These are phyloP conservation scores for Gossypium lobatum DNA, from an alignment of 441 rosid genomes.

Conservation along the genomic window DNA sequence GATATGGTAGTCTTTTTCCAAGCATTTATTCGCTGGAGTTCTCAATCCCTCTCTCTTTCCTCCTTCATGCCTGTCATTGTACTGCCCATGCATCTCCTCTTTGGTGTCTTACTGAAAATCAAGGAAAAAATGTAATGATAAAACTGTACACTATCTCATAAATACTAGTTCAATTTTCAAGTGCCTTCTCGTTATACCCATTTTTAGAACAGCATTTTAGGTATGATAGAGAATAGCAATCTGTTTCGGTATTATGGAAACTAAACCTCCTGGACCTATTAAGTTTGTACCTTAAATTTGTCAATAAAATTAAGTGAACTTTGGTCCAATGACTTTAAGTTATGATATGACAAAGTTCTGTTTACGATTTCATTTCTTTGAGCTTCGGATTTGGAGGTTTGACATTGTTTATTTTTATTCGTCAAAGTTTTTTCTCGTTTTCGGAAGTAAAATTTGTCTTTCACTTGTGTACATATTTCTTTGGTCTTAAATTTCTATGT, in stretches of 20 bases:
- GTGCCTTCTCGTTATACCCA: not conserved
- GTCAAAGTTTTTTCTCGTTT: constrained; percentile 3
- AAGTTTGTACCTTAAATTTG: not conserved
- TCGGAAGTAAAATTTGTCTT: not conserved
- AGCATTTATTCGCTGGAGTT: not conserved
- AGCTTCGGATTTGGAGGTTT: not conserved
- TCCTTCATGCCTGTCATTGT: not conserved
- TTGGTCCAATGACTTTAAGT: not conserved
- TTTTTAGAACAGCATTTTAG: not conserved
- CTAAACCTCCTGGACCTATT: not conserved
- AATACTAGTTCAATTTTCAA: not conserved
- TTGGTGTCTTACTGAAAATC: not conserved
- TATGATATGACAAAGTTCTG: not conserved
- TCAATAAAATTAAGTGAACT: not conserved
- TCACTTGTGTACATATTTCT: not conserved
- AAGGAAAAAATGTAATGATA: not conserved
- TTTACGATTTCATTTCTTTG: not conserved
- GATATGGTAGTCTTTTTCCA: not conserved
- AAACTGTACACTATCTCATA: not conserved
- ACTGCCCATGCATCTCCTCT: not conserved
- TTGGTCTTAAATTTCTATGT: not conserved
- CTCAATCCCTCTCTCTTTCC: not conserved
- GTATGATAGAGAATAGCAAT: not conserved
- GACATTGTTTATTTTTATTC: not conserved
- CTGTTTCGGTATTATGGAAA: not conserved